Percentiles rank a stretch among this genome's conserved stretches.
Evolutionary conservation across 345 rosid species (phyloP).

Genomic region (Citrus reticulata): DNA sequence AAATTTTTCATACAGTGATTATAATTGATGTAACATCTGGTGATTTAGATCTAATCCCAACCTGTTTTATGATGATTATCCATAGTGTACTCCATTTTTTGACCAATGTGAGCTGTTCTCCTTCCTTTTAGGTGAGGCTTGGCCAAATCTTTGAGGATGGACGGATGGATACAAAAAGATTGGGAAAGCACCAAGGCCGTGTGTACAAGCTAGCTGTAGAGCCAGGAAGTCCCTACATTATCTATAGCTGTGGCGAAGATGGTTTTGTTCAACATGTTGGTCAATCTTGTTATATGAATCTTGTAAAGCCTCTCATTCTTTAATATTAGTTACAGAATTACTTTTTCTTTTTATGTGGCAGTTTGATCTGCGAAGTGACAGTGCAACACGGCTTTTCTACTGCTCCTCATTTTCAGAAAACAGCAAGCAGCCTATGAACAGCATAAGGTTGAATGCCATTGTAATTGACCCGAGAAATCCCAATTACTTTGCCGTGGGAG

Average conservation of each 20-base stretch:
- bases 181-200: slow-evolving; percentile 50
- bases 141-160: slow-evolving; percentile 47
- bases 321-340: slow-evolving; percentile 7
- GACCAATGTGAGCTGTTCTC: not conserved
- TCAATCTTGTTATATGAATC: slow-evolving; percentile 8
- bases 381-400: slow-evolving; percentile 40
- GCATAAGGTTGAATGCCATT: slow-evolving; percentile 45
- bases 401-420: slow-evolving; percentile 39
- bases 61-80: not conserved
- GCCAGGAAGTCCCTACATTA: slow-evolving; percentile 54
- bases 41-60: not conserved
- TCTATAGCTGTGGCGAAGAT: slow-evolving; percentile 66
- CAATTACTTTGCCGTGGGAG: slow-evolving; percentile 52
- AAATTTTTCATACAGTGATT: not conserved
- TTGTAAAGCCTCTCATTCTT: not conserved
- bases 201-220: slow-evolving; percentile 56
- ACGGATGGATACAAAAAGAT: slow-evolving; percentile 37
- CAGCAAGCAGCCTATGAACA: slow-evolving; percentile 39
- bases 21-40: not conserved
- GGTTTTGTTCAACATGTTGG: slow-evolving; percentile 64
- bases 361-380: slow-evolving; percentile 54
- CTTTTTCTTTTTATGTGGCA: slow-evolving; percentile 21
- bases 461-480: slow-evolving; percentile 55
- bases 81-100: not conserved
- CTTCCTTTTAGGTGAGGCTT: slow-evolving; percentile 43